Evolutionary conservation across 352 stramenopile genomes (phyloP).

Genomic region (Phytophthora foliorum): DNA sequence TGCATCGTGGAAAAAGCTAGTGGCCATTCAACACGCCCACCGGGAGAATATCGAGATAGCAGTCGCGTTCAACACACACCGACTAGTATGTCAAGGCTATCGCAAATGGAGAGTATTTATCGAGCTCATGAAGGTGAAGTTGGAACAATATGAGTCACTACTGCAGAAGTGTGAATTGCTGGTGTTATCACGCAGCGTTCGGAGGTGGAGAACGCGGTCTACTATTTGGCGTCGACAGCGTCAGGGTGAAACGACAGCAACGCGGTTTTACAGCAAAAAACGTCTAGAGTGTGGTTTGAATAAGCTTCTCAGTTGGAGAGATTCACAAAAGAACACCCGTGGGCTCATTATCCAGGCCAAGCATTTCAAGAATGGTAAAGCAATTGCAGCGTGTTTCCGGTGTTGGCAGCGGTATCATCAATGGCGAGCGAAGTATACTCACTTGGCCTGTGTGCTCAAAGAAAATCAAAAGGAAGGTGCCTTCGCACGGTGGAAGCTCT

Average conservation of each 20-base stretch:
- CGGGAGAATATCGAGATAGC: conserved; percentile 17
- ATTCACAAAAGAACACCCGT: conserved; percentile 2
- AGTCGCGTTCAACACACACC: conserved; percentile 19
- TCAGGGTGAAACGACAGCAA: neutral
- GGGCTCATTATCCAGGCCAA: conserved; percentile 6
- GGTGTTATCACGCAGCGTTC: conserved; percentile 22
- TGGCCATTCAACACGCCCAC: conserved; percentile 6
- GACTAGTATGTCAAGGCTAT: conserved; percentile 12
- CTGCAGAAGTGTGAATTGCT: conserved; percentile 2
- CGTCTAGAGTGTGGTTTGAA: conserved; percentile 14
- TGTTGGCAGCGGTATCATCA: conserved; percentile 35
- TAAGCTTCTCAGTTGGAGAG: conserved; percentile 17
- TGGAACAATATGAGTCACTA: conserved; percentile 5
- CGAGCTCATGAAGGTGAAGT: neutral
- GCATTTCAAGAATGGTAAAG: neutral
- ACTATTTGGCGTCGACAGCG: conserved; percentile 6
- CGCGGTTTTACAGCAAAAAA: conserved; percentile 14
- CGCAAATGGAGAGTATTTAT: conserved; percentile 25
- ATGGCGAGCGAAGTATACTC: conserved; percentile 37
- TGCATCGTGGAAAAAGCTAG: conserved; percentile 25
- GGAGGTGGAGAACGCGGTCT: conserved; percentile 29
- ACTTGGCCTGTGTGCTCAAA: conserved; percentile 38
- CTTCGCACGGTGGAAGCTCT: conserved; percentile 45
- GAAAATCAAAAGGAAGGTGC: conserved; percentile 34
- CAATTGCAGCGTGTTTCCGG: conserved; percentile 14